Conservation (phyloP, 2,329 filamentous ascomycete genomes). For the Fusarium sp. region DNA sequence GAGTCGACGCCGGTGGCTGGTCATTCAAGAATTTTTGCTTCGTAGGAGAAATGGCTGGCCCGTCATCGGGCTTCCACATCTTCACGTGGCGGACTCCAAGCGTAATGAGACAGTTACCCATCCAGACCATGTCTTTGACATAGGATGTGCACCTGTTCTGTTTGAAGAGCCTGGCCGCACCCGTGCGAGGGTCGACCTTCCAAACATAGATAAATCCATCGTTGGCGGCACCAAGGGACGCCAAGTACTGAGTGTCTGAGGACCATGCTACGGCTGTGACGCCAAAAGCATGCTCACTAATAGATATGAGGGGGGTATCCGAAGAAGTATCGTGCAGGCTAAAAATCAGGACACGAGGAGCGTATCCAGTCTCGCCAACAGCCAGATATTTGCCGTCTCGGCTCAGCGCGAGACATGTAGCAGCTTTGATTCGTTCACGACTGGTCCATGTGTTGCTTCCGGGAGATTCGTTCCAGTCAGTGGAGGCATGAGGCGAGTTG, state of each 20-base stretch:
- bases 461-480: conserved; percentile 72
- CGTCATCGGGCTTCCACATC: conserved; percentile 87
- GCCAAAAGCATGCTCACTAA: conserved; percentile 91
- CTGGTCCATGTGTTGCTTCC: conserved; percentile 84
- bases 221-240: conserved; percentile 88
- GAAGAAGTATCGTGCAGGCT: conserved; percentile 82
- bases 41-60: conserved; percentile 67
- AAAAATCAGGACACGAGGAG: conserved; percentile 90
- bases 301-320: conserved; percentile 84
- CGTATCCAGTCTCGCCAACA: conserved; percentile 95
- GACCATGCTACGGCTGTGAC: conserved; percentile 93
- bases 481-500: conserved; percentile 59
- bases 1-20: conserved; percentile 43
- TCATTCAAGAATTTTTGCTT: conserved; percentile 70
- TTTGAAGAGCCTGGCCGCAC: conserved; percentile 82
- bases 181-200: conserved; percentile 85
- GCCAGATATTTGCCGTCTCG: conserved; percentile 88
- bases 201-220: conserved; percentile 96
- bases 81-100: conserved; percentile 93
- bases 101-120: conserved; percentile 85
- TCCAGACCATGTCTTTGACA: conserved; percentile 89
- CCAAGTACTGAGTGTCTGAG: conserved; percentile 84
- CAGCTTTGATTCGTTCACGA: conserved; percentile 92
- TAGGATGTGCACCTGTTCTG: conserved; percentile 92
- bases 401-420: conserved; percentile 90